Conservation (phyloP, 148 eudicot genomes). For the Vaccinium vitisidaea region DNA sequence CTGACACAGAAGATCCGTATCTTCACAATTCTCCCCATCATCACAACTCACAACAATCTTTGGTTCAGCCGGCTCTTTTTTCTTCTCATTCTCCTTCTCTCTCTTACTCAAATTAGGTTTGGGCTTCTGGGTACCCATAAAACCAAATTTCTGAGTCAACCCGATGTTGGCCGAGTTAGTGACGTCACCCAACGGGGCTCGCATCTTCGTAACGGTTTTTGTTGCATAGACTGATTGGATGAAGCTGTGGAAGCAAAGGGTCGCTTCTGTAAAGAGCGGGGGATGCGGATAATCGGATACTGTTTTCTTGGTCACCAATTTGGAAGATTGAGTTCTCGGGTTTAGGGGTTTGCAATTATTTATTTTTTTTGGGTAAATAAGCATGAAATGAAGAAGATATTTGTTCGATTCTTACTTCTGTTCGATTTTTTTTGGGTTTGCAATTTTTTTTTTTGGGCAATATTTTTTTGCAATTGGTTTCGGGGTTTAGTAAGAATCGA, state of each 20-base stretch:
- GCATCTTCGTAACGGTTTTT: conserved; percentile 18
- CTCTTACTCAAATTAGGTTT: conserved; percentile 3
- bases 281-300: not conserved
- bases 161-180: conserved; percentile 17
- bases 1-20: conserved; percentile 31
- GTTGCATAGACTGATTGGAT: conserved; percentile 12
- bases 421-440: too few relatives aligned
- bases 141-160: conserved; percentile 14
- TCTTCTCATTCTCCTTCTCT: not conserved
- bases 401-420: too few relatives aligned
- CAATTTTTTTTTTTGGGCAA: too few relatives aligned
- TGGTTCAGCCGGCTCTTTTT: not conserved
- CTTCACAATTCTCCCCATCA: conserved; percentile 13
- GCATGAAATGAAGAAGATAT: too few relatives aligned
- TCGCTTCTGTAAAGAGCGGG: conserved; percentile 31
- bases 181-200: conserved; percentile 42
- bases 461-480: conserved; percentile 6
- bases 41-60: conserved; percentile 9
- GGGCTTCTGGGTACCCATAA: conserved; percentile 12
- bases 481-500: not conserved
- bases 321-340: not conserved
- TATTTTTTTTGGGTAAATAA: too few relatives aligned
- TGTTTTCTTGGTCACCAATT: conserved; percentile 19
- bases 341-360: not conserved
- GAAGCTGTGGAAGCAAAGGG: conserved; percentile 9